phyloP scores from a whole-genome alignment of 768 basidiomycete species.

The Boletus rufocinnamomeus region DNA sequence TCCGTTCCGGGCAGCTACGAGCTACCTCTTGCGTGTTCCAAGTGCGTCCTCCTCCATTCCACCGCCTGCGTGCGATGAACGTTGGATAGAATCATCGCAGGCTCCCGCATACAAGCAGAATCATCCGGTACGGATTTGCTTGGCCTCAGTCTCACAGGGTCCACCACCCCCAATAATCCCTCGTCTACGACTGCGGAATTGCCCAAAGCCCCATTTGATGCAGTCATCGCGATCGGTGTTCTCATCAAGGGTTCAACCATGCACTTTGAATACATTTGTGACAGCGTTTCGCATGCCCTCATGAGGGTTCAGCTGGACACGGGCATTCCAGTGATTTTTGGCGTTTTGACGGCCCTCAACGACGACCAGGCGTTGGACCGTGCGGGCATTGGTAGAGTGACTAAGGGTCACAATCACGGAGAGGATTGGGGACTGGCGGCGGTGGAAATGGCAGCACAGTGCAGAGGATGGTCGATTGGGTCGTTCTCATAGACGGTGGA shows the following conservation, averaged over 20 bases:
- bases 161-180: conserved; percentile 37
- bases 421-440: conserved; percentile 98
- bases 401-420: conserved; percentile 94
- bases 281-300: conserved; percentile 88
- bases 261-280: conserved; percentile 99
- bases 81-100: conserved; percentile 74
- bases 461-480: conserved; percentile 68
- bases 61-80: conserved; percentile 8
- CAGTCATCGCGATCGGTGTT: conserved; percentile 95
- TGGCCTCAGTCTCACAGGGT: conserved; percentile 50
- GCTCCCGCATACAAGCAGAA: conserved; percentile 78
- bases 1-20: conserved; percentile 96
- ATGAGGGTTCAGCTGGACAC: conserved; percentile 95
- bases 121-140: conserved; percentile 78
- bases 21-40: conserved; percentile 82
- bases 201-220: conserved; percentile 77
- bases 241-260: conserved; percentile 98
- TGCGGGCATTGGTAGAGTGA: conserved; percentile 80
- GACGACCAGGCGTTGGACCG: conserved; percentile 95
- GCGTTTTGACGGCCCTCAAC: conserved; percentile 87
- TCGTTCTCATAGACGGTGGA: conserved; percentile 43
- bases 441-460: conserved; percentile 84
- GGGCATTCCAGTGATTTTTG: conserved; percentile 94
- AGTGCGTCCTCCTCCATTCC: conserved; percentile 50
- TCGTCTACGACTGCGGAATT: conserved; percentile 36